These are phyloP conservation scores for Epichloe hybrida DNA, from an alignment of 2,329 filamentous ascomycete species.

Conservation along the genomic window DNA sequence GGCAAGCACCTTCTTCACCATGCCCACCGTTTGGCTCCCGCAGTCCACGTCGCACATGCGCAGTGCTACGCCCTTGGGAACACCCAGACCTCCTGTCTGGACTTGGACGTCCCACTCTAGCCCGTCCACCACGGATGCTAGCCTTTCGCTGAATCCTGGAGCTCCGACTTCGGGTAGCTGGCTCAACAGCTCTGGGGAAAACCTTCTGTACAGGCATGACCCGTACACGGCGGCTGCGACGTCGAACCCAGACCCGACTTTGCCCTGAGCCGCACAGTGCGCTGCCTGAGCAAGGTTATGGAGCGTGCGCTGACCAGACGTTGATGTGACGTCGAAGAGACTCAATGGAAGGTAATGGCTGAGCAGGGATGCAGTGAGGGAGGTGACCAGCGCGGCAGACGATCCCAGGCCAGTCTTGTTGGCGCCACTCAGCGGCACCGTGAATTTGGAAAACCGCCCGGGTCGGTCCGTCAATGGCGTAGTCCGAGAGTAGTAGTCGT, in stretches of 20 bases:
- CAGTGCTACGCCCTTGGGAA: conserved; percentile 62
- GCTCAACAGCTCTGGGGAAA: conserved; percentile 64
- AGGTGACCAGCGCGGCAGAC: conserved; percentile 83
- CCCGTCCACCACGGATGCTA: conserved; percentile 55
- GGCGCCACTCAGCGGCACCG: conserved; percentile 58
- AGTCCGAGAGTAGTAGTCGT: conserved; percentile 80
- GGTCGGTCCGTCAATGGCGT: conserved; percentile 16
- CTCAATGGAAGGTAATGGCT: conserved; percentile 53
- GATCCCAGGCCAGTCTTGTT: conserved; percentile 96
- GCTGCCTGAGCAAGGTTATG: conserved; percentile 91
- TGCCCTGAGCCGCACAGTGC: conserved; percentile 92
- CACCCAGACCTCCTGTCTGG: conserved; percentile 49
- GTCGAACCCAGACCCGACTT: conserved; percentile 92
- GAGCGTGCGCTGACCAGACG: conserved; percentile 44
- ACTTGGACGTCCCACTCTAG: conserved; percentile 69
- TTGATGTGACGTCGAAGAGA: conserved; percentile 43
- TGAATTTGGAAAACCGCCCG: conserved; percentile 62
- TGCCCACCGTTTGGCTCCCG: conserved; percentile 81
- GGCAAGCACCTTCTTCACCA: conserved; percentile 82
- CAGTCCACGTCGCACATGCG: conserved; percentile 96
- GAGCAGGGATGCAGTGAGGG: conserved; percentile 66
- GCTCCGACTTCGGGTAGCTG: conserved; percentile 52
- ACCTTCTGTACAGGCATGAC: conserved; percentile 86
- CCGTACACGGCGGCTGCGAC: conserved; percentile 88
- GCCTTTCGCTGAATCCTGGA: conserved; percentile 49